These are phyloP conservation scores for Mycena rosella DNA, from an alignment of 768 basidiomycete species.

Conservation along the genomic window DNA sequence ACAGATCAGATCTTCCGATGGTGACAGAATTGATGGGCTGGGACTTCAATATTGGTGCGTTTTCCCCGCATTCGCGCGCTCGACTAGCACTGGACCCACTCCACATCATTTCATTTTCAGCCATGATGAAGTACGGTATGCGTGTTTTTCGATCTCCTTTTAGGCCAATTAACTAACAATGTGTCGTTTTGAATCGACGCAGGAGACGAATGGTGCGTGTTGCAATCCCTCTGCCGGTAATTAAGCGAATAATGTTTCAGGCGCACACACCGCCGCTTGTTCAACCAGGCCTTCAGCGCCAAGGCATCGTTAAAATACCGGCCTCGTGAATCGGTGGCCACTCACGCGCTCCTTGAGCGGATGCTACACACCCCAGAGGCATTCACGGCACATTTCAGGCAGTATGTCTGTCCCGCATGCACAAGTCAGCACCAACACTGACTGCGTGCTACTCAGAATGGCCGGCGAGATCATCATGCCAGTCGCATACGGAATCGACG, in stretches of 20 bases:
- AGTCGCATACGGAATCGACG: constrained; percentile 46
- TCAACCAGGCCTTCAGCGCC: constrained; percentile 14
- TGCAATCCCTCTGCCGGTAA: background rate
- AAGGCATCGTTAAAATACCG: background rate
- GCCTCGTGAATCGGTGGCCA: constrained; percentile 13
- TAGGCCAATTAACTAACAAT: background rate
- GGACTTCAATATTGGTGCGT: constrained; percentile 19
- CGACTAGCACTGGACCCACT: no score
- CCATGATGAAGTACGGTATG: constrained; percentile 20
- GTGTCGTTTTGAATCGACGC: no score
- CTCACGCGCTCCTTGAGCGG: constrained; percentile 27
- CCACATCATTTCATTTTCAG: background rate
- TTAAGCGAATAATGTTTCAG: background rate
- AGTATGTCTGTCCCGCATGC: constrained; percentile 1
- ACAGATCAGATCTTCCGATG: constrained; percentile 8
- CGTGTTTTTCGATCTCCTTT: background rate
- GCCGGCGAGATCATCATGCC: constrained; percentile 46
- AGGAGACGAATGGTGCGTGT: constrained; percentile 10
- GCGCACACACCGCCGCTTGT: constrained; percentile 18
- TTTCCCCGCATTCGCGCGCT: background rate
- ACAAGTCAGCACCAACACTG: no score
- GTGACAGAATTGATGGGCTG: constrained; percentile 27
- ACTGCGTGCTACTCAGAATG: constrained; percentile 5
- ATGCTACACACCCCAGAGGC: constrained; percentile 21
- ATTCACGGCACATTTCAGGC: constrained; percentile 10